Percentiles rank a stretch among this genome's conserved stretches.
phyloP scores from a whole-genome alignment of 192 early-diverging fungal species.

The Backusella circina region DNA sequence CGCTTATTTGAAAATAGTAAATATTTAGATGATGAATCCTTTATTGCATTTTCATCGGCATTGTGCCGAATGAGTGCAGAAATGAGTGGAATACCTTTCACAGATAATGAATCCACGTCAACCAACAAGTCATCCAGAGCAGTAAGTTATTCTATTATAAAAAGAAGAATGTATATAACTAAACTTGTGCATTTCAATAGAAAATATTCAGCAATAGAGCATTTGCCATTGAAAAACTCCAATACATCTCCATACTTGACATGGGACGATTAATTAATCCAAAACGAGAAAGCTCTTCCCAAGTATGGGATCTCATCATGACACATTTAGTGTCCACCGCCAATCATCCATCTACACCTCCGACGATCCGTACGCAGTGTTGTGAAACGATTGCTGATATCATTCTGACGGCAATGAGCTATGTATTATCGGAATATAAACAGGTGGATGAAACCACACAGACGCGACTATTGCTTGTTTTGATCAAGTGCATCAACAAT shows the following conservation, averaged over 20 bases:
- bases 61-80: conserved; percentile 62
- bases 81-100: conserved; percentile 44
- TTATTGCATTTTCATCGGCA: conserved; percentile 63
- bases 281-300: conserved; percentile 33
- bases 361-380: conserved; percentile 70
- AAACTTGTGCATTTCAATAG: conserved; percentile 22
- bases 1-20: conserved; percentile 70
- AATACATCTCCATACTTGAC: conserved; percentile 58
- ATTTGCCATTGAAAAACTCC: conserved; percentile 75
- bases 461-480: conserved; percentile 57
- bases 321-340: conserved; percentile 74
- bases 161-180: background rate
- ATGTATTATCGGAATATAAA: conserved; percentile 54
- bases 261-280: conserved; percentile 46
- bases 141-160: conserved; percentile 10
- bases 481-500: conserved; percentile 55
- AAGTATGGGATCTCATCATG: conserved; percentile 61
- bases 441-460: conserved; percentile 64
- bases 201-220: conserved; percentile 70
- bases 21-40: conserved; percentile 51
- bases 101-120: conserved; percentile 23
- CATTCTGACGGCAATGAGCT: conserved; percentile 66
- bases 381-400: conserved; percentile 77
- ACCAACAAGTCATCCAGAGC: conserved; percentile 16
- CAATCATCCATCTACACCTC: conserved; percentile 49